These are phyloP conservation scores for Ceratobasidium theobromae DNA, from an alignment of 1,284 basidiomycete genomes.

Conservation along the genomic window DNA sequence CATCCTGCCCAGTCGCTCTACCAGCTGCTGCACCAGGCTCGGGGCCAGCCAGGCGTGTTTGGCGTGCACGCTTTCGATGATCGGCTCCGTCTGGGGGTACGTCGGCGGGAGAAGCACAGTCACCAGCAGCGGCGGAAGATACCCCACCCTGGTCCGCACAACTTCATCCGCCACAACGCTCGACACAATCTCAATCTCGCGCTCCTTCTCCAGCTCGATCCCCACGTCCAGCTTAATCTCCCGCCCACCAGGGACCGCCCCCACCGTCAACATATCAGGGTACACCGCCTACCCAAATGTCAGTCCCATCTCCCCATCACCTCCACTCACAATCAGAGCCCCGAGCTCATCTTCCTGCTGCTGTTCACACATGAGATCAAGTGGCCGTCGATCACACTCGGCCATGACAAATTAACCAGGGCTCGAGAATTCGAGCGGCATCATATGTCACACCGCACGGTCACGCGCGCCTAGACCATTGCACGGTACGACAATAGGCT, in stretches of 20 bases:
- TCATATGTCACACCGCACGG: too few species aligned
- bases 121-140: slow-evolving; percentile 64
- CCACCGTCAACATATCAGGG: slow-evolving; percentile 20
- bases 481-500: too few species aligned
- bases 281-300: background rate
- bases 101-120: slow-evolving; percentile 55
- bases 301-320: background rate
- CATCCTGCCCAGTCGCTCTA: slow-evolving; percentile 46
- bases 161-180: background rate
- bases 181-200: slow-evolving; percentile 13
- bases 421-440: too few species aligned
- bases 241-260: background rate
- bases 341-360: slow-evolving; percentile 9
- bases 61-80: slow-evolving; percentile 56
- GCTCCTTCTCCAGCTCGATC: slow-evolving; percentile 16
- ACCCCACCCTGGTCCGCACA: slow-evolving; percentile 38
- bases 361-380: background rate
- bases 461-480: too few species aligned
- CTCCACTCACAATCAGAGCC: background rate
- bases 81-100: slow-evolving; percentile 62
- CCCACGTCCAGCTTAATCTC: slow-evolving; percentile 15
- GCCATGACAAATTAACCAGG: too few species aligned
- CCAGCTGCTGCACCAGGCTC: slow-evolving; percentile 43
- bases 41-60: slow-evolving; percentile 61
- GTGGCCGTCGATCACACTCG: too few species aligned